These are phyloP conservation scores for Onygenales sp. DNA, from an alignment of 2,329 filamentous ascomycete genomes.

Conservation along the genomic window DNA sequence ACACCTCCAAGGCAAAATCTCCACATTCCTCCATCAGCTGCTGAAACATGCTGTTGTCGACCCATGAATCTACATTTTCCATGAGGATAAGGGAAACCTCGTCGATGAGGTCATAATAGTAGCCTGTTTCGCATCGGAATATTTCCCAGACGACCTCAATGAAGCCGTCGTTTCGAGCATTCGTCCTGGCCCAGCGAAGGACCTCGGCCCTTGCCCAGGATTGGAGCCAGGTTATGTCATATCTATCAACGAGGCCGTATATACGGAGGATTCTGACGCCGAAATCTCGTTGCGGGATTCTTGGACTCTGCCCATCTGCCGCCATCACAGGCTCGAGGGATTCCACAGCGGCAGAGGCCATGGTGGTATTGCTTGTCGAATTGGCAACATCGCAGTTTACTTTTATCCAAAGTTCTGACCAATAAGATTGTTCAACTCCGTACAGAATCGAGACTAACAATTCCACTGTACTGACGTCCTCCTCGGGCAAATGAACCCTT, in stretches of 20 bases:
- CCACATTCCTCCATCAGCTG: background rate
- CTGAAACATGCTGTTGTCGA: background rate
- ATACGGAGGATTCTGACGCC: background rate
- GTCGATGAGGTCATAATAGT: background rate
- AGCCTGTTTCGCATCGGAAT: background rate
- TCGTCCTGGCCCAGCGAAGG: background rate
- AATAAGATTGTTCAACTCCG: background rate
- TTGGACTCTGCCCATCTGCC: background rate
- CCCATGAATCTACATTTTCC: background rate
- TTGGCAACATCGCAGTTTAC: background rate
- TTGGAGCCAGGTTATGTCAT: background rate
- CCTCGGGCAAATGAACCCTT: background rate
- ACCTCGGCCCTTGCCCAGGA: background rate
- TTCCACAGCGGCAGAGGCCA: background rate
- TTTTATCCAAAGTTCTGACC: background rate
- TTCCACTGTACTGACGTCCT: background rate
- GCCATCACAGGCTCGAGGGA: background rate
- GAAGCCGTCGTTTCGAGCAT: background rate
- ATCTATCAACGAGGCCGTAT: background rate
- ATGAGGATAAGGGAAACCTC: background rate
- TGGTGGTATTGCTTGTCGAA: background rate
- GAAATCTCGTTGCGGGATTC: background rate
- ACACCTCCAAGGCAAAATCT: background rate
- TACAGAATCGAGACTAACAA: constrained; percentile 1
- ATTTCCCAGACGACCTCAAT: background rate